A percentile compares a stretch with the other conserved stretches of the same genome.
Conservation (phyloP, 768 basidiomycete species). For the Suillus americanus region DNA sequence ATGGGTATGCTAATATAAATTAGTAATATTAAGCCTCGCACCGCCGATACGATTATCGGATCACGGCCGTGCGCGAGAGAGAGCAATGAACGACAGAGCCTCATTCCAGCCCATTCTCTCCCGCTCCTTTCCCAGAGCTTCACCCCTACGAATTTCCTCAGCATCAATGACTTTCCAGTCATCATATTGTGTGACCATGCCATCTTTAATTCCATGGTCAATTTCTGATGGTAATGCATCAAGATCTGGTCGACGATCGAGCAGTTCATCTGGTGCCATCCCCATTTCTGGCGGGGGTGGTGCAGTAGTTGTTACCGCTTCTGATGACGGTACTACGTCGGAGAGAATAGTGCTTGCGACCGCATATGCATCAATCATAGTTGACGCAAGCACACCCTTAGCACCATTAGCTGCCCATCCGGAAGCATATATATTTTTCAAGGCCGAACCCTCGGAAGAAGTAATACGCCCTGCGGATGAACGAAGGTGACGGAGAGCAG, state of each 20-base stretch:
- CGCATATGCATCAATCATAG: constrained; percentile 90
- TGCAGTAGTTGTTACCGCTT: constrained; percentile 15
- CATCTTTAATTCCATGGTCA: constrained; percentile 38
- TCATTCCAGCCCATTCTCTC: constrained; percentile 77
- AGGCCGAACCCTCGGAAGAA: constrained; percentile 32
- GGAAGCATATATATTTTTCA: constrained; percentile 79
- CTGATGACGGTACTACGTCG: constrained; percentile 43
- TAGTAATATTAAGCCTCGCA: background rate
- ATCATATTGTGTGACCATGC: constrained; percentile 56
- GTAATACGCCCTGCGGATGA: constrained; percentile 51
- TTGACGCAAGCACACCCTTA: constrained; percentile 85
- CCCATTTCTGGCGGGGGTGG: constrained; percentile 9
- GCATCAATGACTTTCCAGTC: constrained; percentile 77
- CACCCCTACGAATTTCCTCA: constrained; percentile 68
- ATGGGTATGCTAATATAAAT: background rate
- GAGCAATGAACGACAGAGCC: constrained; percentile 35
- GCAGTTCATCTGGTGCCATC: constrained; percentile 16
- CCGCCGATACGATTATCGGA: background rate
- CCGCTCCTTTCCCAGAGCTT: constrained; percentile 61
- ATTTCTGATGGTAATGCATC: constrained; percentile 52
- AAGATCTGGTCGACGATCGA: constrained; percentile 38
- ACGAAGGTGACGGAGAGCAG: constrained; percentile 54
- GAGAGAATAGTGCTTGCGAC: constrained; percentile 69
- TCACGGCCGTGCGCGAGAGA: constrained; percentile 4
- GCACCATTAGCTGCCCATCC: constrained; percentile 96